phyloP scores from a whole-genome alignment of 306 rosid species.

The Rubus parviflorus region DNA sequence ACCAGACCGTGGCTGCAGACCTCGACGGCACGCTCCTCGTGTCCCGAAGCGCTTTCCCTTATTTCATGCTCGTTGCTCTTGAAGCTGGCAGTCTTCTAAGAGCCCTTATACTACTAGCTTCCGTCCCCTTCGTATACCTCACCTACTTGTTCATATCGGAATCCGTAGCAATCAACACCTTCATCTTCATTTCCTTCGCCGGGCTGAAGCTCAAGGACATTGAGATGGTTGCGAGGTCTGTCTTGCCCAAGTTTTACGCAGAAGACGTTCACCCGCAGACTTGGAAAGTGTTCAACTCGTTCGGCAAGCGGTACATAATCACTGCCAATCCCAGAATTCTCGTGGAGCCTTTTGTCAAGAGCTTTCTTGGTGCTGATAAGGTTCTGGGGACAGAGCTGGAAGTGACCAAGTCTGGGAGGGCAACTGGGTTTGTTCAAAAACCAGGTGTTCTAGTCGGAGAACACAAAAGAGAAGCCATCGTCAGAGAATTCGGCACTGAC shows the following conservation, averaged over 20 bases:
- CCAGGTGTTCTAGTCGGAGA: constrained; percentile 83
- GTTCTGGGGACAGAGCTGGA: constrained; percentile 78
- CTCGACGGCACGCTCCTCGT: constrained; percentile 79
- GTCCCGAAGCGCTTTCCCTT: constrained; percentile 73
- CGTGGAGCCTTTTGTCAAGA: constrained; percentile 81
- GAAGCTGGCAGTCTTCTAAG: constrained; percentile 84
- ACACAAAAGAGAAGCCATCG: constrained; percentile 58
- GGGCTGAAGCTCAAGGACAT: constrained; percentile 64
- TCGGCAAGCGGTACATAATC: constrained; percentile 65
- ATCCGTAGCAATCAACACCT: constrained; percentile 50
- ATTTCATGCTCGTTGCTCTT: constrained; percentile 84
- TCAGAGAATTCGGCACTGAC: constrained; percentile 53
- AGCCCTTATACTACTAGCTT: constrained; percentile 50
- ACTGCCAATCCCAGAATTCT: constrained; percentile 81
- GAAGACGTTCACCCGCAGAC: constrained; percentile 74
- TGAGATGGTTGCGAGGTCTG: constrained; percentile 68
- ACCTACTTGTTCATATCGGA: constrained; percentile 67
- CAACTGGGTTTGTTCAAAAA: constrained; percentile 72
- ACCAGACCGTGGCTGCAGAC: constrained; percentile 80
- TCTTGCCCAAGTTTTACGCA: constrained; percentile 72
- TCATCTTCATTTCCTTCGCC: constrained; percentile 59
- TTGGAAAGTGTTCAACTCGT: constrained; percentile 81
- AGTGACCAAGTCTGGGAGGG: constrained; percentile 54
- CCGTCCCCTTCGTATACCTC: constrained; percentile 65
- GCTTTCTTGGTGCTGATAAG: constrained; percentile 66